Conservation (phyloP, 129 eudicot genomes). For the Pulicaria dysenterica region DNA sequence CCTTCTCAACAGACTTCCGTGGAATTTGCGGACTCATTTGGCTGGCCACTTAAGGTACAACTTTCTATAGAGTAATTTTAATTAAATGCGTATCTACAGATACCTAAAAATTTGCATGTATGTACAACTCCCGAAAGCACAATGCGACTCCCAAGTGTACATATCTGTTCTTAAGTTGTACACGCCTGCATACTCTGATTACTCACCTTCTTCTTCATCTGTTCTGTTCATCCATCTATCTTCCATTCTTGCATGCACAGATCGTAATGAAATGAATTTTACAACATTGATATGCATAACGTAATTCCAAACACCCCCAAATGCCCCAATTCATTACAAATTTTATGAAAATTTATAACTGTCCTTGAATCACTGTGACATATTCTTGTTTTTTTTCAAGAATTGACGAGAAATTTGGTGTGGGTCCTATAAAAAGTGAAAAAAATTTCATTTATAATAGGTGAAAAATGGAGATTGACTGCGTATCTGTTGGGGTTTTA, state of each 20-base stretch:
- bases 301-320: too few relatives aligned
- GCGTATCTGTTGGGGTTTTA: background rate
- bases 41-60: slow-evolving; percentile 80
- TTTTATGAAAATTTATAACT: background rate
- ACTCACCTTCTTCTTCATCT: too few relatives aligned
- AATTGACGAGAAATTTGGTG: background rate
- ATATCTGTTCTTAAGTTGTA: too few relatives aligned
- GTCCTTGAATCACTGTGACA: slow-evolving; percentile 6
- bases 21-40: slow-evolving; percentile 63
- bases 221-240: too few relatives aligned
- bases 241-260: too few relatives aligned
- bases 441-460: background rate
- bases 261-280: too few relatives aligned
- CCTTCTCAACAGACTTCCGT: slow-evolving; percentile 68
- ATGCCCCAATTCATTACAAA: too few relatives aligned
- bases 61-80: background rate
- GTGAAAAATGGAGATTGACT: background rate
- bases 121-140: background rate
- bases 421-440: slow-evolving; percentile 2
- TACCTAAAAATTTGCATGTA: background rate
- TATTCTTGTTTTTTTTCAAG: slow-evolving; percentile 9
- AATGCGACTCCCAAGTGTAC: background rate
- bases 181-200: too few relatives aligned
- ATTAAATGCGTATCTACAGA: background rate
- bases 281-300: too few relatives aligned